Percentiles rank a stretch among this genome's conserved stretches.
Evolutionary conservation across 1,139 yeast genomes (phyloP).

Genomic region (Pichia sp.): DNA sequence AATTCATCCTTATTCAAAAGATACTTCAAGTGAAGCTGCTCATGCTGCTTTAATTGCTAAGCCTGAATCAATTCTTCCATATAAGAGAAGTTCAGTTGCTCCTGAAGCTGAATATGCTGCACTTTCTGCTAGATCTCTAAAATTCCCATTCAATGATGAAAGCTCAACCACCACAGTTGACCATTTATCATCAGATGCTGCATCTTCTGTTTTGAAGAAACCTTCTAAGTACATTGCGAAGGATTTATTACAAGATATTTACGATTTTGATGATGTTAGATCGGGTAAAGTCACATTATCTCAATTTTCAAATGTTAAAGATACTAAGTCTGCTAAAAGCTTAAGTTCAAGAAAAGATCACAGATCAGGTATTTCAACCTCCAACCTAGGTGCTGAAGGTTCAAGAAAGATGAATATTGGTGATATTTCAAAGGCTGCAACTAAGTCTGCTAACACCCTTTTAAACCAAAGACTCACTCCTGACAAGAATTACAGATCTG

Average conservation of each 20-base stretch:
- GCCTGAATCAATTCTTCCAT: conserved; percentile 37
- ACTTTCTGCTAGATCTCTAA: conserved; percentile 29
- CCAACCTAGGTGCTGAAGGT: conserved; percentile 33
- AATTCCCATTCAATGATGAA: conserved; percentile 17
- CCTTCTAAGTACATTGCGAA: conserved; percentile 22
- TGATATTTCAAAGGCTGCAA: conserved; percentile 34
- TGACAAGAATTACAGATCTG: conserved; percentile 12
- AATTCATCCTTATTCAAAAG: conserved; percentile 59
- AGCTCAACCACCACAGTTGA: conserved; percentile 21
- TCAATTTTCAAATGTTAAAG: conserved; percentile 21
- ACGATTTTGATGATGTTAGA: conserved; percentile 37
- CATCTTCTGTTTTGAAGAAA: conserved; percentile 26
- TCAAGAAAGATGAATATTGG: conserved; percentile 30
- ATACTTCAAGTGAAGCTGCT: conserved; percentile 59
- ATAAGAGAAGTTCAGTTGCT: conserved; percentile 38
- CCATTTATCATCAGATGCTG: conserved; percentile 28
- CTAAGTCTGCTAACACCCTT: conserved; percentile 35
- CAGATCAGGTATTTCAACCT: conserved; percentile 37
- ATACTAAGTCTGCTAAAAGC: conserved; percentile 16
- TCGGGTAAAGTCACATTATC: conserved; percentile 33
- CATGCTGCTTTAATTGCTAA: conserved; percentile 58
- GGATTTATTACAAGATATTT: conserved; percentile 30
- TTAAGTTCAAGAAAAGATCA: conserved; percentile 18
- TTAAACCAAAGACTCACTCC: conserved; percentile 38
- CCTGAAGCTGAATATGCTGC: conserved; percentile 38